phyloP scores from a whole-genome alignment of 192 early-diverging fungal genomes.

The Podila epicladia region DNA sequence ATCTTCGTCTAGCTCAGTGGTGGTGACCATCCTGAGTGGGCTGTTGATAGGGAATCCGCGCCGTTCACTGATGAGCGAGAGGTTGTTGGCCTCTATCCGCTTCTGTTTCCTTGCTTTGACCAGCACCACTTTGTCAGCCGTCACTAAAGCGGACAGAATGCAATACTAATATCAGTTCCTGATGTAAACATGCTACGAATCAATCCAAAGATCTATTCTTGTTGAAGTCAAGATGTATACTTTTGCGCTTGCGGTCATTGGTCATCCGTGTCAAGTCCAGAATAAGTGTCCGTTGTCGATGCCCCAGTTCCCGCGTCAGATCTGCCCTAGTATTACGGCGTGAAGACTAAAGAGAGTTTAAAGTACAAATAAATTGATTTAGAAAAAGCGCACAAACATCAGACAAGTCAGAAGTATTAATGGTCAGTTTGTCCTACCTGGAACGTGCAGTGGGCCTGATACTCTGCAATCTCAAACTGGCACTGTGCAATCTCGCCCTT shows the following conservation, averaged over 20 bases:
- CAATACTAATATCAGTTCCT: too few species aligned
- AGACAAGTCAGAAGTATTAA: too few species aligned
- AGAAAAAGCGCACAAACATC: too few species aligned
- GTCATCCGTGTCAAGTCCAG: conserved; percentile 23
- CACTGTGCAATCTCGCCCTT: conserved; percentile 51
- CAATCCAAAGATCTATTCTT: too few species aligned
- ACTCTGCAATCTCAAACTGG: conserved; percentile 60
- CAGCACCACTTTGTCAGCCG: conserved; percentile 41
- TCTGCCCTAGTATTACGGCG: conserved; percentile 18
- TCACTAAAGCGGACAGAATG: too few species aligned
- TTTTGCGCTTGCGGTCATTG: conserved; percentile 23
- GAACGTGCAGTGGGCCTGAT: conserved; percentile 58
- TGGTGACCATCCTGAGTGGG: conserved; percentile 21
- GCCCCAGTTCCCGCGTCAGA: conserved; percentile 13
- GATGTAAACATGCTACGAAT: too few species aligned
- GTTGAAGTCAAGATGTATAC: conserved; percentile 1
- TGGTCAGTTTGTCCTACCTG: conserved; percentile 5
- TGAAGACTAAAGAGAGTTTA: conserved; percentile 12
- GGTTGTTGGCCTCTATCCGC: conserved; percentile 50
- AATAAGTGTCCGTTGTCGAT: conserved; percentile 23
- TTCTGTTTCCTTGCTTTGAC: conserved; percentile 46
- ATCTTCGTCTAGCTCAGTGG: conserved; percentile 56
- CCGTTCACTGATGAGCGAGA: conserved; percentile 48
- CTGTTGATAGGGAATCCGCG: conserved; percentile 56
- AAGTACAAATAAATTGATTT: too few species aligned